These are phyloP conservation scores for Medicago ruthenica DNA, from an alignment of 306 rosid species.

Conservation along the genomic window DNA sequence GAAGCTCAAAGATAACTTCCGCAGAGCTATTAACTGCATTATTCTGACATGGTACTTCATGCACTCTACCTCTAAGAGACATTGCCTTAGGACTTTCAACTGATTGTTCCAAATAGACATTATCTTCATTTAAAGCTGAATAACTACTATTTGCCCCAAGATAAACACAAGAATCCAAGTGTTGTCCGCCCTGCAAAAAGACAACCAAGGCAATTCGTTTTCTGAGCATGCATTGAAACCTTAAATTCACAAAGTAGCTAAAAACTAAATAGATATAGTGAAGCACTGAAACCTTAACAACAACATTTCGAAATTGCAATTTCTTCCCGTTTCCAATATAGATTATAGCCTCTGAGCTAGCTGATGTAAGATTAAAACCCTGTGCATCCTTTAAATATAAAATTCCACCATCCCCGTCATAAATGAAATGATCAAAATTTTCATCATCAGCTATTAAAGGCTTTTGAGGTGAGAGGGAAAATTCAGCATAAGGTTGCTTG, in stretches of 20 bases:
- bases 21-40: slow-evolving; percentile 49
- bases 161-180: slow-evolving; percentile 87
- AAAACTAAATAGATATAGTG: slow-evolving; percentile 19
- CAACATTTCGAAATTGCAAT: slow-evolving; percentile 86
- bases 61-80: slow-evolving; percentile 49
- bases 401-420: slow-evolving; percentile 90
- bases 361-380: slow-evolving; percentile 61
- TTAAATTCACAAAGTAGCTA: slow-evolving; percentile 20
- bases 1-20: slow-evolving; percentile 77
- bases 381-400: slow-evolving; percentile 66
- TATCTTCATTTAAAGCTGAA: slow-evolving; percentile 71
- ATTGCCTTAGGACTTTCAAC: slow-evolving; percentile 47
- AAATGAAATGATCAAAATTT: slow-evolving; percentile 72
- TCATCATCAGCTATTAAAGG: slow-evolving; percentile 87
- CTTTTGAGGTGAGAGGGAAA: slow-evolving; percentile 73
- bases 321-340: slow-evolving; percentile 86
- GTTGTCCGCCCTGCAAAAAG: slow-evolving; percentile 66
- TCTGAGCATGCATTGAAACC: slow-evolving; percentile 4
- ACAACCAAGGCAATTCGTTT: slow-evolving; percentile 35
- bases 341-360: slow-evolving; percentile 77
- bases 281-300: slow-evolving; percentile 67
- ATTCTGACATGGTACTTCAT: slow-evolving; percentile 51
- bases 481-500: slow-evolving; percentile 73
- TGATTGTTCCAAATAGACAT: slow-evolving; percentile 65
- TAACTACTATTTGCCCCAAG: slow-evolving; percentile 92